phyloP scores from a whole-genome alignment of 164 flowering plant species.

The Echeveria elegans region DNA sequence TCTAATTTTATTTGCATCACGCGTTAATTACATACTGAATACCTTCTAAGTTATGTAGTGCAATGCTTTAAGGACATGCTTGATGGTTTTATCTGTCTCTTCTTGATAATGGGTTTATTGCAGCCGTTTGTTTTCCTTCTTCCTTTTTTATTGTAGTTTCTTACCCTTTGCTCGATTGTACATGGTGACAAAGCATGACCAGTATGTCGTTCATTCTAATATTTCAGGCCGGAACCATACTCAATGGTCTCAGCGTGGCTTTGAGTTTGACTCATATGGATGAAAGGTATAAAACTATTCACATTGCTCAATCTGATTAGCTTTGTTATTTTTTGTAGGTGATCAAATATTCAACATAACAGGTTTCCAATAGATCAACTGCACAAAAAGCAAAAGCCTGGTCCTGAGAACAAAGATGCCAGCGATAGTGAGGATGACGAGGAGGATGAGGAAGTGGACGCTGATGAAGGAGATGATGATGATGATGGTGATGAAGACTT shows the following conservation, averaged over 20 bases:
- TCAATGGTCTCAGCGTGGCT: not conserved
- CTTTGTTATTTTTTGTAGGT: not conserved
- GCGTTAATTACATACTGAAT: not conserved
- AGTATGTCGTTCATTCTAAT: not conserved
- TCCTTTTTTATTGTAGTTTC: too few species aligned
- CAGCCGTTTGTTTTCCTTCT: not conserved
- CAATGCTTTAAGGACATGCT: not conserved
- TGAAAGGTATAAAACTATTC: not conserved
- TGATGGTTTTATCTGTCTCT: not conserved
- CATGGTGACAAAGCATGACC: too few species aligned
- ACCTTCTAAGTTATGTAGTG: not conserved
- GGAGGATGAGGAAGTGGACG: too few species aligned
- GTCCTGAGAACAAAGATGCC: too few species aligned
- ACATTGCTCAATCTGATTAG: not conserved
- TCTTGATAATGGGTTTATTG: not conserved
- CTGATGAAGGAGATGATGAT: too few species aligned
- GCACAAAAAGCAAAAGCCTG: constrained; percentile 14
- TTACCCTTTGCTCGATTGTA: too few species aligned
- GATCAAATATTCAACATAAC: not conserved
- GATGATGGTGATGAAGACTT: too few species aligned
- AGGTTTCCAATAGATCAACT: constrained; percentile 26
- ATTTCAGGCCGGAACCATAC: constrained; percentile 4
- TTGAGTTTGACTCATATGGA: not conserved
- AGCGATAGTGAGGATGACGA: too few species aligned
- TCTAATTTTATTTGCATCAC: too few species aligned